Base-by-base conservation (phyloP, 306 rosid species). In the Lathyrus oleraceus region DNA sequence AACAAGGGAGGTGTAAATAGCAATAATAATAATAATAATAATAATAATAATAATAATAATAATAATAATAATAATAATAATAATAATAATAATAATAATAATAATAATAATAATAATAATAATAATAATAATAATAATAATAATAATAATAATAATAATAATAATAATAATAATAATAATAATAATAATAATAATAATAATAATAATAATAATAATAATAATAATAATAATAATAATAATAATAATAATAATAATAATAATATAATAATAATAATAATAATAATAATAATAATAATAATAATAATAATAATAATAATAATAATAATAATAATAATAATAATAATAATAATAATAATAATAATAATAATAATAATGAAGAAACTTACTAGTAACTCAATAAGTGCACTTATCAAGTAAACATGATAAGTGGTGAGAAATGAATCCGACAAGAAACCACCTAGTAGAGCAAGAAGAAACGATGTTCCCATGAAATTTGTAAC, bases 401-500 rank as follows among this genome's bases (percentile, higher is more conserved):
- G 74, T 62, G 99, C 94, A 73, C 97, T 87, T 81, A 83, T 86
- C 58, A 95, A 72, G 89, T 83, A 95, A 85, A 95, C 85, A 58
- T 76, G 85, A 79, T 87, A 91, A 76, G 99, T 49, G 14, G 97
- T 88, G 89, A 87, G 83, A 15, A 95, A 79, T 48, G 99, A 87
- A 59, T 95, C 99, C 6, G 96, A 86, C 61, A 91, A 81, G 81
- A 91, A 91, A 69, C 97, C 99, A 30, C 99, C 99, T 2, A 95
- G 92, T 6, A 95, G 99, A 40, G 97, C 91, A 10, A 95, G 97
- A 40, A 95, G 95, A 68, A 95, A 95, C 17, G 99, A 84, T 0
- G 99, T 95, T 59, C 96, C 99, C 97, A 95, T 95, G 95, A 95
- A 95, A 79, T 81, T 77, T 17, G 99, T 95, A 72, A 95, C 99